phyloP scores from a whole-genome alignment of 192 early-diverging fungal species.

The Coemansia sp. region DNA sequence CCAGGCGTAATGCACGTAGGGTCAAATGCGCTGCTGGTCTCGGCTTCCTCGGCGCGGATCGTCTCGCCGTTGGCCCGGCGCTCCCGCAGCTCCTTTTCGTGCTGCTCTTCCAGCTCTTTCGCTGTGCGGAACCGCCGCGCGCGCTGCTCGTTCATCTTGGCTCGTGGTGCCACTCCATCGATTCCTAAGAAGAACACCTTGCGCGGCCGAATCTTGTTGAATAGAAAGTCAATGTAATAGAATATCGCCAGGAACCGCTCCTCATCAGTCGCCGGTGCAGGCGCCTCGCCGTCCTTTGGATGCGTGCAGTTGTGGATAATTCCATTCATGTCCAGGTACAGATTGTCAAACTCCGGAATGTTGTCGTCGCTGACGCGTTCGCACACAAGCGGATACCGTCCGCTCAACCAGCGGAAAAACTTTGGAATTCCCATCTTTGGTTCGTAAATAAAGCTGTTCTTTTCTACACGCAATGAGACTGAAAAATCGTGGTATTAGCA shows the following conservation, averaged over 20 bases:
- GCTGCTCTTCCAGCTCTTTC: slow-evolving; percentile 62
- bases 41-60: slow-evolving; percentile 51
- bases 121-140: slow-evolving; percentile 95
- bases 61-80: slow-evolving; percentile 54
- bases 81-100: slow-evolving; percentile 20
- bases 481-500: too few relatives aligned
- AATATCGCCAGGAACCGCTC: slow-evolving; percentile 96
- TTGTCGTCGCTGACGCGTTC: slow-evolving; percentile 86
- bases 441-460: neutral
- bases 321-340: slow-evolving; percentile 99
- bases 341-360: slow-evolving; percentile 95
- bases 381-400: slow-evolving; percentile 92
- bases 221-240: slow-evolving; percentile 92
- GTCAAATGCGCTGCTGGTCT: slow-evolving; percentile 73
- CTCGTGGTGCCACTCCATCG: slow-evolving; percentile 96
- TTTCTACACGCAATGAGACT: neutral
- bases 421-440: slow-evolving; percentile 79
- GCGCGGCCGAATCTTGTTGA: slow-evolving; percentile 87
- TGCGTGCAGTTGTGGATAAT: slow-evolving; percentile 86
- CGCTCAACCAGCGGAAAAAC: slow-evolving; percentile 98
- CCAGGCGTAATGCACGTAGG: slow-evolving; percentile 99
- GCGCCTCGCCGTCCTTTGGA: slow-evolving; percentile 61
- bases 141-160: slow-evolving; percentile 99
- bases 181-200: slow-evolving; percentile 98
- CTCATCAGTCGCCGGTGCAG: slow-evolving; percentile 86